Evolutionary conservation across 495 filamentous ascomycete species (phyloP).

Genomic region (Friedmanniomyces simplex): DNA sequence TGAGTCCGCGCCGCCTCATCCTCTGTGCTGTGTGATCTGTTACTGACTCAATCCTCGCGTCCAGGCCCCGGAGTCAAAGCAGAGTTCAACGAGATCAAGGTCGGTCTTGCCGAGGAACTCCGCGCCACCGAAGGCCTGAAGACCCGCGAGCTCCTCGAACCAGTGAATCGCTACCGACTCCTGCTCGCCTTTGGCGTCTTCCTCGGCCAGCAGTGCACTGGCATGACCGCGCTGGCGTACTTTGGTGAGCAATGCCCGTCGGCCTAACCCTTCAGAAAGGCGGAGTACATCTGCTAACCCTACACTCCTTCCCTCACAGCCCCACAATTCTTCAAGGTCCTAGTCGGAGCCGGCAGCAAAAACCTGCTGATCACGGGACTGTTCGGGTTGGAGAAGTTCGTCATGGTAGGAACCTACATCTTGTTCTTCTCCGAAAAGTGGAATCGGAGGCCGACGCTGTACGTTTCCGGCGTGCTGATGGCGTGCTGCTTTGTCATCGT

Average conservation of each 20-base stretch:
- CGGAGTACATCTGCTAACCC: too few species aligned
- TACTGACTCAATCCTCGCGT: not conserved
- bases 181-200: conserved; percentile 39
- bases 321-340: conserved; percentile 24
- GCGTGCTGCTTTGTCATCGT: conserved; percentile 14
- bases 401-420: conserved; percentile 15
- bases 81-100: conserved; percentile 31
- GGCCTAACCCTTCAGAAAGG: too few species aligned
- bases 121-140: conserved; percentile 15
- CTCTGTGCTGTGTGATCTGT: too few species aligned
- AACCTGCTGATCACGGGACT: conserved; percentile 18
- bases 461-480: conserved; percentile 11
- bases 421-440: conserved; percentile 17
- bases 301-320: not conserved
- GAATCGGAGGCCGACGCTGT: conserved; percentile 11
- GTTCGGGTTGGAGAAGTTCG: conserved; percentile 19
- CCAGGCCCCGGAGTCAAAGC: conserved; percentile 34
- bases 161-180: conserved; percentile 30
- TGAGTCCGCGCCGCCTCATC: not conserved
- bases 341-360: conserved; percentile 18
- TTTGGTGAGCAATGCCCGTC: conserved; percentile 4
- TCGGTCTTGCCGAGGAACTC: conserved; percentile 14
- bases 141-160: conserved; percentile 27
- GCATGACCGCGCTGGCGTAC: conserved; percentile 28
- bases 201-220: conserved; percentile 36